Conservation (phyloP, 805 yeast species). For the Kregervanrija fluxuum region DNA sequence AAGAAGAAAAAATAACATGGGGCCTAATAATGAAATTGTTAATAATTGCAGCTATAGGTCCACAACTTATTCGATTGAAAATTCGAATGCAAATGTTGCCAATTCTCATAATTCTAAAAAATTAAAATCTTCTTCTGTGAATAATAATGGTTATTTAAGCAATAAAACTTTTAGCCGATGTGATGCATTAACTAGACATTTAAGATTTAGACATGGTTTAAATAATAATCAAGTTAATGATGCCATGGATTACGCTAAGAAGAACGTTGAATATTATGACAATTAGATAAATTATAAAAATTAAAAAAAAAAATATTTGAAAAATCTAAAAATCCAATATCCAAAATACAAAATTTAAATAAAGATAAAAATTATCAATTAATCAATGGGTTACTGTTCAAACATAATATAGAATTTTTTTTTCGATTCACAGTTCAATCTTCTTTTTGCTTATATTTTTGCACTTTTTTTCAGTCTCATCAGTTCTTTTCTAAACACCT, state of each 20-base stretch:
- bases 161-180: slow-evolving; percentile 82
- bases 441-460: neutral
- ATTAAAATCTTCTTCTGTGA: slow-evolving; percentile 19
- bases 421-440: neutral
- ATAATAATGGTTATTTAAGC: slow-evolving; percentile 23
- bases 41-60: slow-evolving; percentile 20
- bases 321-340: neutral
- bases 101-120: slow-evolving; percentile 34
- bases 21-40: slow-evolving; percentile 40
- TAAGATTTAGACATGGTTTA: slow-evolving; percentile 81
- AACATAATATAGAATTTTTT: neutral
- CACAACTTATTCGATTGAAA: slow-evolving; percentile 21
- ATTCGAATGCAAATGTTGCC: slow-evolving; percentile 23
- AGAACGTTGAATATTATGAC: slow-evolving; percentile 57
- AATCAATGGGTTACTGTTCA: neutral
- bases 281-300: slow-evolving; percentile 10
- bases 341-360: neutral
- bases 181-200: slow-evolving; percentile 91
- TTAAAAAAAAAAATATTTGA: neutral
- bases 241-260: slow-evolving; percentile 69
- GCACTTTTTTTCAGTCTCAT: neutral
- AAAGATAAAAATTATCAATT: neutral
- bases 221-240: slow-evolving; percentile 60
- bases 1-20: slow-evolving; percentile 35
- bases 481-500: neutral